Base-by-base conservation (phyloP, 495 filamentous ascomycete genomes). In the Hypoxylon perforatum region DNA sequence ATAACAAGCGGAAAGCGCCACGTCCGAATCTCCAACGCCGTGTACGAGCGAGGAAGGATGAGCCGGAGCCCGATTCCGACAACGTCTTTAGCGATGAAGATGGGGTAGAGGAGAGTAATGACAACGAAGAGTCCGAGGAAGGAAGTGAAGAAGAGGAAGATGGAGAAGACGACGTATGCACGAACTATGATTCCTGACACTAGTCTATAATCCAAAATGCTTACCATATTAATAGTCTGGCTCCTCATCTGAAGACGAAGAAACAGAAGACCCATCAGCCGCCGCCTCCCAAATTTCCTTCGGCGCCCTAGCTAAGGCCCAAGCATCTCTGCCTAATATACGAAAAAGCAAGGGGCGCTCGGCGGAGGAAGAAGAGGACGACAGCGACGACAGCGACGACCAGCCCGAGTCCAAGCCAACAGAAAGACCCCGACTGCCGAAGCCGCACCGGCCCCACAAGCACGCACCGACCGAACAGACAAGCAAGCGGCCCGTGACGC, bases 381-480 rank as follows among this genome's bases (percentile, higher is more conserved):
- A 67, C 17, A 19, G 33, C 63, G 23, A 50, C 17, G 22, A 49
- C 48, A 61, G 70, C 22, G 58, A 65, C 52, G 10, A 42, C 39
- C 48, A 15, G 23, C 46, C n/a, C 73, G 65, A 44, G 73, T 75
- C 69, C 12, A 15, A 42, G 8, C 14, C 39, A 12, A 42, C n/a
- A 42, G 39, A 42, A 3, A 79, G 61, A 67, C 55, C 48, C 1
- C 68, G 65, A 47, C 38, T 53, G 10, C 51, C 62, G 33, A 60
- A 59, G 18, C 69, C 78, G 12, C 76, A 75, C 17, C 89, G 93
- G 10, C 69, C 87, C 21, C 91, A 82, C 75, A 99, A 99, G 75
- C 93, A 98, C 75, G 95, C 95, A 0, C 95, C 95, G 0, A 83
- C 86, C 50, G 89, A 92, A 41, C 83, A 92, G 56, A 88, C 91